phyloP scores from a whole-genome alignment of 2,329 filamentous ascomycete species.

The Aspergillus sergii region DNA sequence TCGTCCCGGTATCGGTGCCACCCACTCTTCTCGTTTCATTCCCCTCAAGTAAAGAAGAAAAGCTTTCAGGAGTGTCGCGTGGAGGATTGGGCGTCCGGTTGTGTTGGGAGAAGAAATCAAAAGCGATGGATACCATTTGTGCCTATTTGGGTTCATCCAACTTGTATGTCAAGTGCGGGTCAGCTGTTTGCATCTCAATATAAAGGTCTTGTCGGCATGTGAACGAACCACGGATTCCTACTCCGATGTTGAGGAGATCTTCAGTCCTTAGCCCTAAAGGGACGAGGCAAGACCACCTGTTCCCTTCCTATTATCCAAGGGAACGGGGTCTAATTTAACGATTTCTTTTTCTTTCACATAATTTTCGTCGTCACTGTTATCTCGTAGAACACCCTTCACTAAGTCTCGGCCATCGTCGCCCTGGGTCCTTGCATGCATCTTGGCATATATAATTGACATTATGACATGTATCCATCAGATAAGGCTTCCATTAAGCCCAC shows the following conservation, averaged over 20 bases:
- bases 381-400: background rate
- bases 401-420: background rate
- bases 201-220: slow-evolving; percentile 43
- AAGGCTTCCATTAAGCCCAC: background rate
- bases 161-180: slow-evolving; percentile 44
- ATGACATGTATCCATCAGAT: background rate
- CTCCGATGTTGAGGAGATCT: slow-evolving; percentile 19
- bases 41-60: slow-evolving; percentile 85
- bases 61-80: slow-evolving; percentile 41
- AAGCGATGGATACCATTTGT: slow-evolving; percentile 38
- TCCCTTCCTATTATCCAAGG: slow-evolving; percentile 18
- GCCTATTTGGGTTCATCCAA: slow-evolving; percentile 35
- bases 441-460: background rate
- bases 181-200: slow-evolving; percentile 45
- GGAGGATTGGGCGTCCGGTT: slow-evolving; percentile 35
- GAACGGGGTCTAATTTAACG: slow-evolving; percentile 25
- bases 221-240: slow-evolving; percentile 19
- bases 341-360: slow-evolving; percentile 16
- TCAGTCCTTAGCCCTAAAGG: slow-evolving; percentile 7
- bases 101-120: slow-evolving; percentile 38
- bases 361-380: background rate
- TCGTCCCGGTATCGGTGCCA: slow-evolving; percentile 99
- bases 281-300: slow-evolving; percentile 14
- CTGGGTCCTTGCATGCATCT: background rate
- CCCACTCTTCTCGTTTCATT: slow-evolving; percentile 99